These are phyloP conservation scores for Triticum dicoccoides DNA, from an alignment of 176 grass and related monocot genomes.

Conservation along the genomic window DNA sequence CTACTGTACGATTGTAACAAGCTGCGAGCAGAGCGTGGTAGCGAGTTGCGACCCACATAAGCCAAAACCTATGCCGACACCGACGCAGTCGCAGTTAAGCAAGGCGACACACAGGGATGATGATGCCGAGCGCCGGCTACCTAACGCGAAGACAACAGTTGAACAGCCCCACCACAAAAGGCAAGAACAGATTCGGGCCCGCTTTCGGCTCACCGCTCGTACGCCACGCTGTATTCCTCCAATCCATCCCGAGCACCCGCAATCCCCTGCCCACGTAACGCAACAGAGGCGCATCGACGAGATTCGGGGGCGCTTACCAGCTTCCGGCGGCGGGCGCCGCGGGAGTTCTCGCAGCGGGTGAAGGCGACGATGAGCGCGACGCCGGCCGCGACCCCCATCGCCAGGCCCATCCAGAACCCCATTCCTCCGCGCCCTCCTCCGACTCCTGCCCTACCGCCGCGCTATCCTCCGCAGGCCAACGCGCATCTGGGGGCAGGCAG, in stretches of 20 bases:
- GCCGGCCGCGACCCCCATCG: slow-evolving; percentile 44
- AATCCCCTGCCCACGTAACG: too few species aligned
- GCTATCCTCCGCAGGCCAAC: neutral
- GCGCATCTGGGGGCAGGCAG: slow-evolving; percentile 21
- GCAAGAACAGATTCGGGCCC: neutral
- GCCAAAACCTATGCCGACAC: neutral
- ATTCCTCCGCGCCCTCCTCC: neutral
- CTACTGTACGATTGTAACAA: neutral
- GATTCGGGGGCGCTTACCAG: slow-evolving; percentile 27
- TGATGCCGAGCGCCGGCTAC: slow-evolving; percentile 13
- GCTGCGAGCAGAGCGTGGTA: neutral
- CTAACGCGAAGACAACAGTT: neutral
- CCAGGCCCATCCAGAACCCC: slow-evolving; percentile 55
- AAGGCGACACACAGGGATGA: neutral
- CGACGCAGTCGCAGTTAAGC: neutral
- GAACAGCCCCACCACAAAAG: neutral
- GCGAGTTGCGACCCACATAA: neutral
- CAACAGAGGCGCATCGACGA: too few species aligned
- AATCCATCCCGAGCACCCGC: neutral
- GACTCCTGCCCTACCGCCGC: neutral
- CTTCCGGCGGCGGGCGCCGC: slow-evolving; percentile 39
- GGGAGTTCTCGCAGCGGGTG: slow-evolving; percentile 53
- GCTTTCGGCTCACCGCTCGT: neutral
- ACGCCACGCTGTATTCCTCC: neutral
- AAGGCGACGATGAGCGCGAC: slow-evolving; percentile 51